These are phyloP conservation scores for Thymus quinquecostatus DNA, from an alignment of 257 asterid species.

Conservation along the genomic window DNA sequence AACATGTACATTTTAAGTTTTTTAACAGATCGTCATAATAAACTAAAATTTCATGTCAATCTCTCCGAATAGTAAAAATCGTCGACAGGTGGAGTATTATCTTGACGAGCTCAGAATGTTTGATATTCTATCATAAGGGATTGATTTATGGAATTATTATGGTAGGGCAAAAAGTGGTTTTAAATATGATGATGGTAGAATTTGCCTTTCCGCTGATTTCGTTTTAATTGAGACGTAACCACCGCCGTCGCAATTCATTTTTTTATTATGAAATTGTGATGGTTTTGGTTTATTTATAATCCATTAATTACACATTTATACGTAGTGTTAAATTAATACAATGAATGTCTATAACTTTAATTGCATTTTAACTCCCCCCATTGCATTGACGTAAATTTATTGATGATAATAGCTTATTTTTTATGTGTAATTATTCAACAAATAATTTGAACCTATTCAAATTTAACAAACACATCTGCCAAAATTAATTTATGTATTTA, in stretches of 20 bases:
- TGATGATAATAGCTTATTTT: neutral
- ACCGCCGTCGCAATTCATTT: neutral
- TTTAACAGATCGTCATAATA: no score
- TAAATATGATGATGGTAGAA: neutral
- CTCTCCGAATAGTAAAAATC: no score
- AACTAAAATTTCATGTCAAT: no score
- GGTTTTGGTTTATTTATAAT: neutral
- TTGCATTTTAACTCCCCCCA: neutral
- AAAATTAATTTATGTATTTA: no score
- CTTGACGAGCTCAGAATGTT: no score
- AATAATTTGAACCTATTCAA: neutral
- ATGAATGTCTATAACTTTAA: neutral
- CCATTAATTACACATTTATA: constrained; percentile 1
- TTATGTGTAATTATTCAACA: neutral
- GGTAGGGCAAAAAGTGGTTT: neutral
- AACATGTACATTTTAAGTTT: no score
- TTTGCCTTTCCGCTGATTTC: constrained; percentile 21
- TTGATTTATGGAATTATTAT: no score
- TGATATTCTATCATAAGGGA: no score
- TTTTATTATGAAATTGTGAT: neutral
- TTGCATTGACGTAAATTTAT: neutral
- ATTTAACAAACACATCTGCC: no score
- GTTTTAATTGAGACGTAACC: constrained; percentile 8
- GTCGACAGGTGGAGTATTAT: no score
- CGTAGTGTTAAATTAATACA: neutral